Conservation (phyloP, 2,329 filamentous ascomycete genomes). For the Ophiostoma pallidulum region DNA sequence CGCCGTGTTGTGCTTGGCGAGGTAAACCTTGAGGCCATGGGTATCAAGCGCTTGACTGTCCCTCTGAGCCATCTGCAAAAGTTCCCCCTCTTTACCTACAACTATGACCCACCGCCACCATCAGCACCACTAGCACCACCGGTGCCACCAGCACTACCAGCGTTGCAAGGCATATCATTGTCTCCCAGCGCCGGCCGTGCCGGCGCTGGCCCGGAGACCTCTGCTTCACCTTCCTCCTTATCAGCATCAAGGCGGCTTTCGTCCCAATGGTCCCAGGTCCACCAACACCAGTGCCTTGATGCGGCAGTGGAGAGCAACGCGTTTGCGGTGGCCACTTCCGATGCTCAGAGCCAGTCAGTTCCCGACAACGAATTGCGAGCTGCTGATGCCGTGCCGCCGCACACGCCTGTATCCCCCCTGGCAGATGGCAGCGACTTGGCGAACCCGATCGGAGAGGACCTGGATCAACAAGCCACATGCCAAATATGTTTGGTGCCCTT, state of each 20-base stretch:
- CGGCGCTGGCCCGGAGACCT: too few species aligned
- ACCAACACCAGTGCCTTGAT: slow-evolving; percentile 4
- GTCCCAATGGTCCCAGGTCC: background rate
- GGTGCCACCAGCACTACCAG: too few species aligned
- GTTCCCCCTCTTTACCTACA: slow-evolving; percentile 74
- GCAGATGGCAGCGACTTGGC: too few species aligned
- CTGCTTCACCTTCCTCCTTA: background rate
- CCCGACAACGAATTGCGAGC: background rate
- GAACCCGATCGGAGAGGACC: slow-evolving; percentile 13
- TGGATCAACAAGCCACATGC: slow-evolving; percentile 67
- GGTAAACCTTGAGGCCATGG: slow-evolving; percentile 76
- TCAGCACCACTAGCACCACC: background rate
- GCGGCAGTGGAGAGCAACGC: background rate
- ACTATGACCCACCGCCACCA: slow-evolving; percentile 38
- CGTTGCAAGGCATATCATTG: too few species aligned
- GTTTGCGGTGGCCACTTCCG: background rate
- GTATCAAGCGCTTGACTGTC: slow-evolving; percentile 73
- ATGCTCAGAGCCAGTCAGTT: background rate
- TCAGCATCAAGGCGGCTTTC: background rate
- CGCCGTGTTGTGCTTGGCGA: slow-evolving; percentile 67
- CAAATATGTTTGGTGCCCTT: slow-evolving; percentile 87
- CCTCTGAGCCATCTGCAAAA: slow-evolving; percentile 60
- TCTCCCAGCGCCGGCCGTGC: too few species aligned
- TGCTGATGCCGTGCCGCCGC: too few species aligned
- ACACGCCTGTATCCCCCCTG: too few species aligned